Evolutionary conservation across 345 rosid genomes (phyloP).

Genomic region (Litchi chinensis): DNA sequence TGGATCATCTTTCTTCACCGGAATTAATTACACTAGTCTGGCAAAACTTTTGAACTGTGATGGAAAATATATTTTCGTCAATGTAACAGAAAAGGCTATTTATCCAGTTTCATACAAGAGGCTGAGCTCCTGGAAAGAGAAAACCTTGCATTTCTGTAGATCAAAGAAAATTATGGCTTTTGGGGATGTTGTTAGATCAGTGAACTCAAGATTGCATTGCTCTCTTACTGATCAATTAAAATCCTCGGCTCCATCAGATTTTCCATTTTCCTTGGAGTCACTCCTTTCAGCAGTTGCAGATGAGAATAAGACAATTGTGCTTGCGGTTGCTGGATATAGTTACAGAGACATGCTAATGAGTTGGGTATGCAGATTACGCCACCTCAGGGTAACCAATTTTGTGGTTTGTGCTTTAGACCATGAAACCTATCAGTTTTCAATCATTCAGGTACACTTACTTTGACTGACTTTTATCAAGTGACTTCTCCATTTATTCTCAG

Average conservation of each 20-base stretch:
- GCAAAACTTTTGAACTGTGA: slow-evolving; percentile 66
- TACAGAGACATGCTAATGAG: slow-evolving; percentile 96
- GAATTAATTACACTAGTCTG: slow-evolving; percentile 39
- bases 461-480: background rate
- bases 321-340: slow-evolving; percentile 87
- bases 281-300: slow-evolving; percentile 69
- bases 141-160: slow-evolving; percentile 33
- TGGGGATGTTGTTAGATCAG: slow-evolving; percentile 33
- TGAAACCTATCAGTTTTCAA: slow-evolving; percentile 71
- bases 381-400: slow-evolving; percentile 70
- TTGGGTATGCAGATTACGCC: slow-evolving; percentile 90
- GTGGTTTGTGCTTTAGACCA: slow-evolving; percentile 85
- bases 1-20: slow-evolving; percentile 57
- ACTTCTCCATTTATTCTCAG: background rate
- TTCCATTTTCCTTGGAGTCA: slow-evolving; percentile 66
- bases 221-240: slow-evolving; percentile 40
- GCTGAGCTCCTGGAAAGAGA: slow-evolving; percentile 33
- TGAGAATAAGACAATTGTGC: slow-evolving; percentile 68
- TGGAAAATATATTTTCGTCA: slow-evolving; percentile 46
- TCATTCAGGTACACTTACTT: slow-evolving; percentile 58
- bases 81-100: slow-evolving; percentile 27
- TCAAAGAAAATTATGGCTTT: slow-evolving; percentile 55
- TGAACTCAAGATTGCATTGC: slow-evolving; percentile 32
- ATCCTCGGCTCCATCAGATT: slow-evolving; percentile 31
- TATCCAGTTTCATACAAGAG: slow-evolving; percentile 28